These are phyloP conservation scores for Staphylotrichum tortipilum DNA, from an alignment of 495 filamentous ascomycete species.

Conservation along the genomic window DNA sequence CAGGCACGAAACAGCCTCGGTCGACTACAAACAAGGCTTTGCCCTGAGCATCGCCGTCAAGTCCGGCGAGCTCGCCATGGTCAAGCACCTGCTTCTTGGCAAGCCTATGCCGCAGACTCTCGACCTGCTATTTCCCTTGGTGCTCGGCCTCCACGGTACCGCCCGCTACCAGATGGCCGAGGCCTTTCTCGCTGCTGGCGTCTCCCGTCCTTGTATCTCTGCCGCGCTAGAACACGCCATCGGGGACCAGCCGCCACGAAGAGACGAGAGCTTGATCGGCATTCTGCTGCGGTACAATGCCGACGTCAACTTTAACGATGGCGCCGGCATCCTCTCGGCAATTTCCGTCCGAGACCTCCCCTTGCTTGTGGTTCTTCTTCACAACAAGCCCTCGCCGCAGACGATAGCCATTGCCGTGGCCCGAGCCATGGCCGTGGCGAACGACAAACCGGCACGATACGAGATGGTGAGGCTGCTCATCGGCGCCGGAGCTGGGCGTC, in stretches of 20 bases:
- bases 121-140: slow-evolving; percentile 30
- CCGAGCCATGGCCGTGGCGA: slow-evolving; percentile 30
- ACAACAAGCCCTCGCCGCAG: slow-evolving; percentile 29
- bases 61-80: slow-evolving; percentile 28
- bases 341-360: slow-evolving; percentile 29
- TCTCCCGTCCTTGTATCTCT: slow-evolving; percentile 28
- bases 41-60: slow-evolving; percentile 35
- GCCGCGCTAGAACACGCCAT: slow-evolving; percentile 36
- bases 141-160: slow-evolving; percentile 20
- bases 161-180: slow-evolving; percentile 35
- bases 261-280: slow-evolving; percentile 35
- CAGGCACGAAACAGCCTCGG: slow-evolving; percentile 37
- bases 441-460: slow-evolving; percentile 23
- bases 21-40: slow-evolving; percentile 35
- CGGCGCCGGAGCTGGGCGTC: slow-evolving; percentile 27
- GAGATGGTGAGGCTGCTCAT: slow-evolving; percentile 35
- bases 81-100: slow-evolving; percentile 29
- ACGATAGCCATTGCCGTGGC: slow-evolving; percentile 28
- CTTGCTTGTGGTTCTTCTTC: slow-evolving; percentile 31
- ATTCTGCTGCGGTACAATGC: slow-evolving; percentile 37
- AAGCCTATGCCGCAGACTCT: slow-evolving; percentile 34
- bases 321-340: slow-evolving; percentile 32
- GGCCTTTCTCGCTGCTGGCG: slow-evolving; percentile 30
- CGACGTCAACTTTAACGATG: slow-evolving; percentile 38
- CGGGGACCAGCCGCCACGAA: slow-evolving; percentile 29